Evolutionary conservation across 805 yeast species (phyloP).

Genomic region (Spathaspora arborariae): DNA sequence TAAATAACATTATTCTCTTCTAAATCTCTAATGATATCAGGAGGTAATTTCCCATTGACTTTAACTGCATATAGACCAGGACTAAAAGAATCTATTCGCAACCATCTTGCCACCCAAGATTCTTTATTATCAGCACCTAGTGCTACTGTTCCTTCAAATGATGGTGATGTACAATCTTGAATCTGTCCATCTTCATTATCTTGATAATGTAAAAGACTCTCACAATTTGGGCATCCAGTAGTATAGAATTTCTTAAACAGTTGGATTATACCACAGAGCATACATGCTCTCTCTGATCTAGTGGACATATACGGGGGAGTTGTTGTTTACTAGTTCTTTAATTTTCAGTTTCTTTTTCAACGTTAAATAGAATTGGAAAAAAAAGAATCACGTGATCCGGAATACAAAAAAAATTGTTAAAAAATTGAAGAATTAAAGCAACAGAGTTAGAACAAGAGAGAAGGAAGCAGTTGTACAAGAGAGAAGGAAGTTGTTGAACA

Average conservation of each 20-base stretch:
- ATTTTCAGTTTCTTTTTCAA: background rate
- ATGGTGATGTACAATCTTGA: constrained; percentile 91
- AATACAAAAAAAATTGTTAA: background rate
- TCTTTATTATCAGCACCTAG: constrained; percentile 71
- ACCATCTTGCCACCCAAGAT: constrained; percentile 97
- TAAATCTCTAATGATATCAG: constrained; percentile 72
- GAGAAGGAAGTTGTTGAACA: too few species aligned
- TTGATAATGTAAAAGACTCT: constrained; percentile 70
- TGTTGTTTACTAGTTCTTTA: background rate
- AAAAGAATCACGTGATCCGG: background rate
- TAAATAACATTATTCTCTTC: constrained; percentile 74
- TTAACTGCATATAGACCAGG: constrained; percentile 93
- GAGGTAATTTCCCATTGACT: constrained; percentile 87
- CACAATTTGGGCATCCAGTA: constrained; percentile 96
- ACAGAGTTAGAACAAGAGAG: background rate
- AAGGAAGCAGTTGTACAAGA: background rate
- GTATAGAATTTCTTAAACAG: constrained; percentile 69
- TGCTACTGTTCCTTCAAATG: constrained; percentile 93
- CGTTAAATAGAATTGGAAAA: background rate
- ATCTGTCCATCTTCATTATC: constrained; percentile 81
- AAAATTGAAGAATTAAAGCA: background rate
- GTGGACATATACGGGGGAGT: constrained; percentile 35
- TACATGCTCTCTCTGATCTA: constrained; percentile 87
- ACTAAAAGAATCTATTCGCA: constrained; percentile 81
- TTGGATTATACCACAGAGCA: constrained; percentile 93